These are phyloP conservation scores for Xylaria palmicola DNA, from an alignment of 495 filamentous ascomycete genomes.

Conservation along the genomic window DNA sequence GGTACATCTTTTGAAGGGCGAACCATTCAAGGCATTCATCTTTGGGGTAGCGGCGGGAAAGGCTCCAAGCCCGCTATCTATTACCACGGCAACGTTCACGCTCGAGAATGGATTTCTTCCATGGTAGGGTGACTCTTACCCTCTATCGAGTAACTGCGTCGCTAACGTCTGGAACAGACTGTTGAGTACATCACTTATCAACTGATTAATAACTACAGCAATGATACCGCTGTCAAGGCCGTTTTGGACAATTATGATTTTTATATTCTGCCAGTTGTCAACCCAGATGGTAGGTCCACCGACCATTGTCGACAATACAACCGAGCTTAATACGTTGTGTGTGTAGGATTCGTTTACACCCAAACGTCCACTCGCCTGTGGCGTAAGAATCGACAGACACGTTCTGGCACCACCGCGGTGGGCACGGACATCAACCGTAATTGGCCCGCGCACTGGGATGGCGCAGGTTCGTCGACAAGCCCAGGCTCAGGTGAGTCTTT, in stretches of 20 bases:
- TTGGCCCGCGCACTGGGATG: conserved; percentile 48
- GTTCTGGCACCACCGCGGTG: conserved; percentile 44
- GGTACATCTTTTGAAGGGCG: conserved; percentile 54
- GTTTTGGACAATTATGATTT: conserved; percentile 62
- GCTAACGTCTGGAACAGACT: conserved; percentile 25
- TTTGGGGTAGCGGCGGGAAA: conserved; percentile 56
- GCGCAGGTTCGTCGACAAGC: conserved; percentile 28
- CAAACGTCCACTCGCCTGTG: conserved; percentile 61
- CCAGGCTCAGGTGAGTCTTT: conserved; percentile 29
- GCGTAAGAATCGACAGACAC: conserved; percentile 63
- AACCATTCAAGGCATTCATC: conserved; percentile 58
- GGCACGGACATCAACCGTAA: conserved; percentile 66
- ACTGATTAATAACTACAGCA: conserved; percentile 49
- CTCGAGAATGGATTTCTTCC: conserved; percentile 63
- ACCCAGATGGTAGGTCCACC: conserved; percentile 56
- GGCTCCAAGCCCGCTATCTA: conserved; percentile 57
- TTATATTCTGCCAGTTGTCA: conserved; percentile 63
- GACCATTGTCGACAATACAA: too few relatives aligned
- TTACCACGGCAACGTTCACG: conserved; percentile 63
- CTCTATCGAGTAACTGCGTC: background rate
- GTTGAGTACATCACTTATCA: conserved; percentile 59
- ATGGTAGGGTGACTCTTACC: conserved; percentile 27
- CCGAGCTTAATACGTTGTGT: background rate
- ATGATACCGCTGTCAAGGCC: conserved; percentile 42
- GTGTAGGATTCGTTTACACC: conserved; percentile 62